Evolutionary conservation across 2,329 filamentous ascomycete species (phyloP), one percentile per base, ranked within the genome.

Genomic region (Gnomoniopsis smithogilvyi): DNA sequence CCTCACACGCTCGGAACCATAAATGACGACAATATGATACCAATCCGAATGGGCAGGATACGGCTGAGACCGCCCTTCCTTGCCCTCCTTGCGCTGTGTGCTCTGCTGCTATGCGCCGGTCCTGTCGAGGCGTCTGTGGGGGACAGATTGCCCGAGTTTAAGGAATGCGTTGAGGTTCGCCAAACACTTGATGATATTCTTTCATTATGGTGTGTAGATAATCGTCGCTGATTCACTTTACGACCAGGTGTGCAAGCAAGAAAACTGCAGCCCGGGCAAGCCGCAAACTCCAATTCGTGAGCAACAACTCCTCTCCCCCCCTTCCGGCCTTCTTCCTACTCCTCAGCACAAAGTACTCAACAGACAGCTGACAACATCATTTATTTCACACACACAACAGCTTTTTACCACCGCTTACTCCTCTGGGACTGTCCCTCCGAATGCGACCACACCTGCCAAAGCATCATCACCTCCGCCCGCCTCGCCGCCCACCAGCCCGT

Each of bases 361-460:
- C 4, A 30, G 26, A 4, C 8, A 30, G 26, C 26, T 30, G 8
- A 30, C 26, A 19, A 21, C 41, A 8, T 41, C 56, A 50, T 36
- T 50, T 52, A 61, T 54, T 70, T 96, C 92, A 94, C 63, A 72
- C 96, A 66, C 85, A 90, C 74, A 92, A 56, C 70, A 96, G 92
- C 95, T 63, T 72, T 96, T 67, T 85, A 90, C 74, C 92, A 89
- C 72, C 91, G 91, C 63, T 81, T 98, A 66, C 87, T 98, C 69
- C 78, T 97, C 73, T 99, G 95, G 95, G 87, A 86, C 72, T 99
- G 95, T 77, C 85, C 90, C 62, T 82, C 90, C 70, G 94, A 99
- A 83, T 99, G 95, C 85, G 93, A 99, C 80, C 96, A 99, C 79
- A 89, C 91, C 62, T 99, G 95, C 80, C 95, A 99, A 74, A 94